Evolutionary conservation across 148 eudicot species (phyloP), one percentile per base, ranked within the genome.

Genomic region (Vaccinium macrocarpon): DNA sequence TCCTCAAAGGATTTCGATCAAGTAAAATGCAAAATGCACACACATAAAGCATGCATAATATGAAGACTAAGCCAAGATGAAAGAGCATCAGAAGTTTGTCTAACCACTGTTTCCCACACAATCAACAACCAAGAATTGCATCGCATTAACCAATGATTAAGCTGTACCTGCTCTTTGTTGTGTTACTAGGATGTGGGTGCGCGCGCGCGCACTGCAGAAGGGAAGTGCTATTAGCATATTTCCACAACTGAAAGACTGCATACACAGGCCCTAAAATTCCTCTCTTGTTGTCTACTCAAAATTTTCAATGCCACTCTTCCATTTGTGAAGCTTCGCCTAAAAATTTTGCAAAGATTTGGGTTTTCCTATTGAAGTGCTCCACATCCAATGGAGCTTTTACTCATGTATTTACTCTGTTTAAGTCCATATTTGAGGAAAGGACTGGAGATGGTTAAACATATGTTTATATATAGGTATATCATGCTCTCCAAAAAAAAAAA

Each of bases 111-210:
- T 76, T 10, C 56, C 56, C 23, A 76, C 50, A 18, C 21, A 76
- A 76, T 76, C 80, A 77, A 38, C 59, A 51, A 77, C 80, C 80
- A 51, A 51, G 3, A 50, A 51, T 13, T 19, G 38, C 35, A 77
- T 23, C 35, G 14, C 35, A 51, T 23, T 77, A 51, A 77, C 59
- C 64, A 19, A 29, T 19, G 16, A 55, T 29, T 8, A 7, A 12
- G 16, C 32, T 78, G 7, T 46, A 76, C 55, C 55, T 55, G 21
- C 35, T 50, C 38, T 15, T 53, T 29, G 2, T 48, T 53, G 81
- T 32, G 48, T 77, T 12, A 51, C 59, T 50, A 23, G 62, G 35
- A 25, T 52, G 42, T 52, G 46, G 15, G 1, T 78, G 81, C 18
- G 12, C 3, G 5, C 3, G 2, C 5, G 4, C 27, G n/a, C n/a